These are phyloP conservation scores for Eucalyptus victrix DNA, from an alignment of 345 rosid genomes.

Conservation along the genomic window DNA sequence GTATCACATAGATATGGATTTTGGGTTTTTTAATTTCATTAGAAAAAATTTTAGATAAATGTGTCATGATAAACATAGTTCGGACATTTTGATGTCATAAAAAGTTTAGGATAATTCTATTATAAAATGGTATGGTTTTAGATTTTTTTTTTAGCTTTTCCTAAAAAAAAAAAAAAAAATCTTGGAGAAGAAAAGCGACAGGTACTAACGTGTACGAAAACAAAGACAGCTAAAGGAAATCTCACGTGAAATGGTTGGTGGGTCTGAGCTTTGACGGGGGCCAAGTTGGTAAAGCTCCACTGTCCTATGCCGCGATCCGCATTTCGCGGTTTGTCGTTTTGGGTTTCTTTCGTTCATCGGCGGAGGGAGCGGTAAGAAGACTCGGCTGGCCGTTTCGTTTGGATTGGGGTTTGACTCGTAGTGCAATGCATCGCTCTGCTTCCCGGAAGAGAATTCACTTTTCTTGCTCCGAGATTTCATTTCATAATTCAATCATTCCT, in stretches of 20 bases:
- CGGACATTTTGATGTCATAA: accelerated
- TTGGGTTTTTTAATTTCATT: background rate
- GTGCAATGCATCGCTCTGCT: background rate
- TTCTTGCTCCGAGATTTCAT: background rate
- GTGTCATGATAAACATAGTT: accelerated
- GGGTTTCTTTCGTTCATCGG: background rate
- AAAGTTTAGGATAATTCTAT: accelerated
- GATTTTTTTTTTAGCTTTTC: background rate
- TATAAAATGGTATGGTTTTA: too few relatives aligned
- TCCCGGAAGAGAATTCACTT: background rate
- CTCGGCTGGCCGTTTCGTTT: background rate
- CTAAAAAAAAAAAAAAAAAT: background rate
- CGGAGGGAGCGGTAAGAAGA: background rate
- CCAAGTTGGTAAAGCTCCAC: background rate
- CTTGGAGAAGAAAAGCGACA: background rate
- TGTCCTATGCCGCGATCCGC: background rate
- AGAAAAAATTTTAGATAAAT: too few relatives aligned
- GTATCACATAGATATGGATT: too few relatives aligned
- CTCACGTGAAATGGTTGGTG: background rate
- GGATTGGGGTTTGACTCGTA: background rate
- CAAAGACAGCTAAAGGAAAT: background rate
- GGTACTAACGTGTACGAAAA: background rate
- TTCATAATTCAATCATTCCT: too few relatives aligned
- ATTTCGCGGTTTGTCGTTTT: background rate
- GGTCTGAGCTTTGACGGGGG: background rate